Base-by-base conservation (phyloP, 192 early-diverging fungal genomes). In the Chytriomyces confervae region DNA sequence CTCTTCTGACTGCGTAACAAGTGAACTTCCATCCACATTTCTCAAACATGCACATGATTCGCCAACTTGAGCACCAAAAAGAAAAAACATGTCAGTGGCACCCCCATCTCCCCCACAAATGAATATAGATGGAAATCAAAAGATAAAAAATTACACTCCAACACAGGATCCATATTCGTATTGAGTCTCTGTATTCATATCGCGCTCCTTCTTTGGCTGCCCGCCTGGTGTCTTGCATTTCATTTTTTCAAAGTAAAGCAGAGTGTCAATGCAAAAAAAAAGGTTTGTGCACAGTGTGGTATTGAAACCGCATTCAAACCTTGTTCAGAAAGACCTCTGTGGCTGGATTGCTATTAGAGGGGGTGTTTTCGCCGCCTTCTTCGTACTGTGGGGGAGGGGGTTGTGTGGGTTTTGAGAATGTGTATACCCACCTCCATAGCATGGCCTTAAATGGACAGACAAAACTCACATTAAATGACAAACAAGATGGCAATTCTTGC, bases 311-410 rank as follows among this genome's bases (percentile, higher is more conserved):
- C 16, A 1, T 46, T 36, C 16, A 53, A 63, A 72, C 73, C 76
- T 89, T 85, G 69, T 86, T 87, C 9, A 89, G 71, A 69, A 84
- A 87, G n/a, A 89, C 81, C 72, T 89, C 87, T 67, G 76, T 73
- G 13, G 24, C 78, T 24, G 60, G 8, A 77, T 89, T 85, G 4
- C 83, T 81, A 70, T 89, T 87, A 3, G 29, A 65, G 0, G 79
- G 47, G 9, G 87, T 87, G 77, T 87, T 85, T 62, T 89, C 87
- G n/a, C 87, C 87, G 29, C 87, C 87, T 77, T 84, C 77, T 50
- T 79, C 77, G 69, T 79, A 79, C 76, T 77, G 66, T 2, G 48
- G 16, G 53, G 3, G 11, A 5, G 44, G 53, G 0, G 20, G 53
- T 29, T 10, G 53, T 13, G 60, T 20, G 50, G 18, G 60, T 69